Percentiles rank a stretch among this genome's conserved stretches.
phyloP scores from a whole-genome alignment of 805 yeast species.

The Ogataea polymorpha region DNA sequence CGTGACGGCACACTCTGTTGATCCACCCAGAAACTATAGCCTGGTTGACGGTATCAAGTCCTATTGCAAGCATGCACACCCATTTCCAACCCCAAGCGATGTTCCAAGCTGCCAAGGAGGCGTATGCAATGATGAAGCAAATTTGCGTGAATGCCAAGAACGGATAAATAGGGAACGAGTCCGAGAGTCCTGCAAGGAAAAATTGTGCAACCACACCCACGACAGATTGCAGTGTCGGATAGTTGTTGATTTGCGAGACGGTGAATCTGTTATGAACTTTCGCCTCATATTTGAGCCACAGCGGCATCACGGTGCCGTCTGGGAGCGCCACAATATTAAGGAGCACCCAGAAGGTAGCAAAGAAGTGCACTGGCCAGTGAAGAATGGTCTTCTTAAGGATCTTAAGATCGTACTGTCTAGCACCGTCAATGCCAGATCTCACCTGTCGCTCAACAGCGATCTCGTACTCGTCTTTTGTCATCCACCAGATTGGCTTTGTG shows the following conservation, averaged over 20 bases:
- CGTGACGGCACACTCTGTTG: slow-evolving; percentile 42
- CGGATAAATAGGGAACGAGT: slow-evolving; percentile 36
- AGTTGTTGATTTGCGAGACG: slow-evolving; percentile 36
- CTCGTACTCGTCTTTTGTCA: slow-evolving; percentile 24
- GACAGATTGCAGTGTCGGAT: slow-evolving; percentile 41
- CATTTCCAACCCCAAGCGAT: slow-evolving; percentile 39
- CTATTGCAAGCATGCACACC: slow-evolving; percentile 38
- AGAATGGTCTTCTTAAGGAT: slow-evolving; percentile 48
- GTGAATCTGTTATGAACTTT: slow-evolving; percentile 26
- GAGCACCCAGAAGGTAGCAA: slow-evolving; percentile 47
- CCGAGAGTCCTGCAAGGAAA: slow-evolving; percentile 37
- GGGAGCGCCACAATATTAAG: slow-evolving; percentile 40
- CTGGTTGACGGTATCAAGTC: slow-evolving; percentile 36
- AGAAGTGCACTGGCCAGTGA: slow-evolving; percentile 56
- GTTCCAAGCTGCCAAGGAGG: slow-evolving; percentile 40
- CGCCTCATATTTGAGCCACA: slow-evolving; percentile 36
- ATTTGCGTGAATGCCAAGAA: slow-evolving; percentile 32
- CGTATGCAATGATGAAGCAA: slow-evolving; percentile 36
- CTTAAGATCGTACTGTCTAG: slow-evolving; percentile 28
- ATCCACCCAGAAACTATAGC: slow-evolving; percentile 42
- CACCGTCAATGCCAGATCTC: slow-evolving; percentile 35
- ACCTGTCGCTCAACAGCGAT: slow-evolving; percentile 41
- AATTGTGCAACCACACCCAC: slow-evolving; percentile 41
- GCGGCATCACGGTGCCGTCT: slow-evolving; percentile 39
- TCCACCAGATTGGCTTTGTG: slow-evolving; percentile 29